phyloP scores from a whole-genome alignment of 805 yeast genomes.

The Candida montana region DNA sequence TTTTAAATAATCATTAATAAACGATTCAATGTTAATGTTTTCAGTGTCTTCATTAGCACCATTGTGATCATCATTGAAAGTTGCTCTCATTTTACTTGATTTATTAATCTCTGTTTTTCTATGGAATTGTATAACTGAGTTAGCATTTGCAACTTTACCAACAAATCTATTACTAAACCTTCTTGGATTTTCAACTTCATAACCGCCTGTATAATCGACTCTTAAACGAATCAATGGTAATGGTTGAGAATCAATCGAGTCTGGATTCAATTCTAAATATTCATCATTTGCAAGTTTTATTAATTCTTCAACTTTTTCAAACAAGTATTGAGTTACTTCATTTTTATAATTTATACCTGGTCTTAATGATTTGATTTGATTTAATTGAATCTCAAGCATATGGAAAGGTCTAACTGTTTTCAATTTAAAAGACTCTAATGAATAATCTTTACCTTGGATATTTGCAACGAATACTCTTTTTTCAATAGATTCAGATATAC shows the following conservation, averaged over 20 bases:
- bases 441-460: constrained; percentile 51
- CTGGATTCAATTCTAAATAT: constrained; percentile 37
- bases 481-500: constrained; percentile 74
- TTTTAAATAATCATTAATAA: constrained; percentile 58
- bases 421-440: constrained; percentile 56
- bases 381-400: constrained; percentile 58
- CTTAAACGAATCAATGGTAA: constrained; percentile 76
- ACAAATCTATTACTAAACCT: constrained; percentile 87
- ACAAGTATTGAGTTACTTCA: constrained; percentile 55
- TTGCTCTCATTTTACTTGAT: constrained; percentile 6
- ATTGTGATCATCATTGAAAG: constrained; percentile 8
- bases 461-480: constrained; percentile 73
- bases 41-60: constrained; percentile 30
- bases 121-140: constrained; percentile 73
- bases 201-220: constrained; percentile 88
- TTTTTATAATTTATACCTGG: constrained; percentile 58
- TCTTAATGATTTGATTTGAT: constrained; percentile 45
- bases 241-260: constrained; percentile 39
- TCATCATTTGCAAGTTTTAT: constrained; percentile 52
- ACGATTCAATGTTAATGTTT: constrained; percentile 49
- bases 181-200: constrained; percentile 85
- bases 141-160: constrained; percentile 86
- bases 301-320: constrained; percentile 59
- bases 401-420: constrained; percentile 78
- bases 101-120: constrained; percentile 34